Base-by-base conservation (phyloP, 2,329 filamentous ascomycete species). In the Aspergillus sp. region DNA sequence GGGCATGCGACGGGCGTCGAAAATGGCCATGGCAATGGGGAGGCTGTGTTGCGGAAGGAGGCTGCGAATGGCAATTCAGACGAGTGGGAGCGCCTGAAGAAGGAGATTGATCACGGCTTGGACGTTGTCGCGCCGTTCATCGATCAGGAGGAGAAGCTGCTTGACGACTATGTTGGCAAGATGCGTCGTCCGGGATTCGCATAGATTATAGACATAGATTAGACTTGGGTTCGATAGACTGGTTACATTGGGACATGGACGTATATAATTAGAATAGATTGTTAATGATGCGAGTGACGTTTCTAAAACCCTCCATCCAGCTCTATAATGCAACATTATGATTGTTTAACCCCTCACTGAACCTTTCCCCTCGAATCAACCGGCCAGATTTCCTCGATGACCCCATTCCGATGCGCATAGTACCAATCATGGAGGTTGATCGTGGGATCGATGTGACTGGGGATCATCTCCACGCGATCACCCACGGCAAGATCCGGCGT, bases 71-170 rank as follows among this genome's bases (percentile, higher is more conserved):
- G 36, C 11, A 70, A 73, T 10, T 48, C 36, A 14, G 84, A 80
- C 78, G 78, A 76, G 14, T 85, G 82, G 81, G 76, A 82, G 42
- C 70, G 75, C 9, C 78, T 85, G 54, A 80, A 85, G 61, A 67
- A 70, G 40, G 79, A 84, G 66, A 71, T 82, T n/a, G 57, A 76
- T 38, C 69, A 78, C 32, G 83, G 82, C 0, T 56, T 83, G 59
- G 70, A 73, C 51, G 68, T 81, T 23, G 81, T 81, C 4, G 70
- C 76, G 60, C 58, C 58, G 2, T 59, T 60, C 5, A 48, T 59
- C 17, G 50, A 58, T 3, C 54, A 59, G 44, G 58, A 60, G 52
- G 50, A 59, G 14, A 58, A 47, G 34, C 55, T 59, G 11, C 31
- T 56, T 44, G 49, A 58, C 13, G 57, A 59, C 20, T 59, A 54